A percentile compares a stretch with the other conserved stretches of the same genome.
Evolutionary conservation across 176 grass and related monocot species (phyloP).

Genomic region (Aegilops bicornis): DNA sequence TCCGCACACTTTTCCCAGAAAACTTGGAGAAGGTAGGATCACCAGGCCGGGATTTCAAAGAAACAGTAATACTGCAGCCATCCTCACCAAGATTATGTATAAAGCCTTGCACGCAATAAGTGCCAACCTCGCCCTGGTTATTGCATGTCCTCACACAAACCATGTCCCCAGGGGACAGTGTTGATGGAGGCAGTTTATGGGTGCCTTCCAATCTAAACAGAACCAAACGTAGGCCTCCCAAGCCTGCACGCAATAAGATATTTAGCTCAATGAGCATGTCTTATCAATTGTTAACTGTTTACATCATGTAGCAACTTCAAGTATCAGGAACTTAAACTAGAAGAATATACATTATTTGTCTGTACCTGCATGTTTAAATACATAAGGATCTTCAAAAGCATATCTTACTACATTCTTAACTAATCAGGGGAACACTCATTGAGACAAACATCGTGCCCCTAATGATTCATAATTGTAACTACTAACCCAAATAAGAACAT

Average conservation of each 20-base stretch:
- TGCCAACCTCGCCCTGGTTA: conserved; percentile 55
- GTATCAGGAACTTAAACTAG: background rate
- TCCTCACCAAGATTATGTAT: conserved; percentile 77
- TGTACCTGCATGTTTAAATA: background rate
- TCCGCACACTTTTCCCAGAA: conserved; percentile 69
- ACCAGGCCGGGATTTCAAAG: conserved; percentile 65
- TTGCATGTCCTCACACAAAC: conserved; percentile 87
- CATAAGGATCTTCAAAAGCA: background rate
- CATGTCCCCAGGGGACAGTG: conserved; percentile 76
- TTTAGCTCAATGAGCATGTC: background rate
- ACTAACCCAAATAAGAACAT: background rate
- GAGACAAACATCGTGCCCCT: background rate
- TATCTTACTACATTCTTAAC: background rate
- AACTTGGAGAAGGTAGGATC: conserved; percentile 88
- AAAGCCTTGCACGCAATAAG: conserved; percentile 76
- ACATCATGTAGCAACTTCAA: conserved; percentile 9
- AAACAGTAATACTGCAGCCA: conserved; percentile 74
- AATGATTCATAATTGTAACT: background rate
- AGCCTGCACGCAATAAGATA: conserved; percentile 46
- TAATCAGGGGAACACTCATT: background rate
- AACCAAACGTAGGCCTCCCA: conserved; percentile 72
- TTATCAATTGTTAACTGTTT: background rate
- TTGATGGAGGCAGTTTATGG: conserved; percentile 74
- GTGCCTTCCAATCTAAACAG: conserved; percentile 70
- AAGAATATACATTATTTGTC: background rate